Evolutionary conservation across 176 grass and related monocot species (phyloP).

Genomic region (Calamus simplicifolius): DNA sequence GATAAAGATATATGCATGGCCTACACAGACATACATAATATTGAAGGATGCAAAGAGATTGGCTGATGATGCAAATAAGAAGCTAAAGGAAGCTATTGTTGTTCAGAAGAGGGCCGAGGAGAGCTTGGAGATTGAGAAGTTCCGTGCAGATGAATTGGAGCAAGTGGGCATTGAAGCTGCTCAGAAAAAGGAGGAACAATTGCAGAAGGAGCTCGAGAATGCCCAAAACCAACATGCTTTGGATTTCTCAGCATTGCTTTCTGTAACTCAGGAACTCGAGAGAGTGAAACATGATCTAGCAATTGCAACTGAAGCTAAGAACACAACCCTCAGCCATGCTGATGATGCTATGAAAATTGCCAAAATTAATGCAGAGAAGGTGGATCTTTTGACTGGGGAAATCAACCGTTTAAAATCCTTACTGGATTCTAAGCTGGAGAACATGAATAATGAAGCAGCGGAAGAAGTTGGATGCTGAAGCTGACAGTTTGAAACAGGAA

Average conservation of each 20-base stretch:
- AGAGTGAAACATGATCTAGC: conserved; percentile 38
- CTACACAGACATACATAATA: not conserved
- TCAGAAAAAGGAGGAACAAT: conserved; percentile 44
- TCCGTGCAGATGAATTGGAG: conserved; percentile 63
- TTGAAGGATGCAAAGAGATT: conserved; percentile 30
- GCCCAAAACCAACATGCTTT: conserved; percentile 42
- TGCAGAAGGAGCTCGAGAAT: conserved; percentile 35
- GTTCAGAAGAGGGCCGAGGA: conserved; percentile 53
- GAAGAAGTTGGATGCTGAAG: conserved; percentile 35
- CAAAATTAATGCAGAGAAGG: conserved; percentile 32
- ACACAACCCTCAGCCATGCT: conserved; percentile 23
- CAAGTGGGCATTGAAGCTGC: conserved; percentile 36
- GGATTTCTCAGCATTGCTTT: conserved; percentile 30
- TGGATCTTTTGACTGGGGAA: conserved; percentile 27
- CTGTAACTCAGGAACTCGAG: conserved; percentile 46
- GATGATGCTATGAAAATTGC: conserved; percentile 34
- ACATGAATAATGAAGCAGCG: conserved; percentile 27
- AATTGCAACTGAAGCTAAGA: conserved; percentile 28
- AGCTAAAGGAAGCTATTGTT: conserved; percentile 43
- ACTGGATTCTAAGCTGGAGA: conserved; percentile 33
- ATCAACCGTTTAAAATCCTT: conserved; percentile 29
- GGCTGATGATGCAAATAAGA: conserved; percentile 32
- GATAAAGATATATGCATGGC: too few relatives aligned
- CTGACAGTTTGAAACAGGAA: conserved; percentile 16
- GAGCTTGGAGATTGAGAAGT: conserved; percentile 55